Evolutionary conservation across 768 basidiomycete genomes (phyloP), one percentile per base, ranked within the genome.

Genomic region (Hypholoma sublateritium): DNA sequence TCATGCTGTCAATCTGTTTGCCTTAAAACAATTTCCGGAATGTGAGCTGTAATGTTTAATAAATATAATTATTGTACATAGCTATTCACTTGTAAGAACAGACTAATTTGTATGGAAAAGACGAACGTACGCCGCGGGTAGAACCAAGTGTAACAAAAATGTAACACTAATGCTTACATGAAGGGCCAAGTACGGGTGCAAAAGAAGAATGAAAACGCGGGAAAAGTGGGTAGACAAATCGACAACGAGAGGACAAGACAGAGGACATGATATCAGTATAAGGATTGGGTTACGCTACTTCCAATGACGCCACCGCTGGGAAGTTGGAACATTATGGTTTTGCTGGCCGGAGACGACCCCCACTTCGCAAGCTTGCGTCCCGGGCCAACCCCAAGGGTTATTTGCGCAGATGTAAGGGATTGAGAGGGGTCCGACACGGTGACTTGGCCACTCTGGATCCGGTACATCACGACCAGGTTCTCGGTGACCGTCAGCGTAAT

Each of bases 361-460:
- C 68, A 72, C 25, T 61, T 61, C 14, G 65, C 60, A 24, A 70
- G 69, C 50, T 65, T 61, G 46, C 61, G 49, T 2, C 69, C 64
- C 16, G 59, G 42, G 5, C 67, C 66, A 9, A 75, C 54, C 12
- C 53, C 61, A 50, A 85, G 59, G 1, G 68, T 72, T 48, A 86
- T 59, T 24, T 70, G 65, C 0, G 80, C 65, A 2, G 65, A 59
- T 6, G 59, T 51, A 22, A 82, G 62, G 0, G 74, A 74, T 65
- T 90, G 88, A 1, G 85, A 85, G 4, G 88, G 88, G 66, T 90
- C 88, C 0, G 87, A 80, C 12, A 88, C 77, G 0, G 80, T 81
- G 32, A 90, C 59, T 21, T 71, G 72, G 35, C 79, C 74, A 1
- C 73, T 70, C 11, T 70, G 60, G 19, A 77, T 43, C 13, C 74